Evolutionary conservation across 352 stramenopile genomes (phyloP).

Genomic region (Globisporangium nodosum): DNA sequence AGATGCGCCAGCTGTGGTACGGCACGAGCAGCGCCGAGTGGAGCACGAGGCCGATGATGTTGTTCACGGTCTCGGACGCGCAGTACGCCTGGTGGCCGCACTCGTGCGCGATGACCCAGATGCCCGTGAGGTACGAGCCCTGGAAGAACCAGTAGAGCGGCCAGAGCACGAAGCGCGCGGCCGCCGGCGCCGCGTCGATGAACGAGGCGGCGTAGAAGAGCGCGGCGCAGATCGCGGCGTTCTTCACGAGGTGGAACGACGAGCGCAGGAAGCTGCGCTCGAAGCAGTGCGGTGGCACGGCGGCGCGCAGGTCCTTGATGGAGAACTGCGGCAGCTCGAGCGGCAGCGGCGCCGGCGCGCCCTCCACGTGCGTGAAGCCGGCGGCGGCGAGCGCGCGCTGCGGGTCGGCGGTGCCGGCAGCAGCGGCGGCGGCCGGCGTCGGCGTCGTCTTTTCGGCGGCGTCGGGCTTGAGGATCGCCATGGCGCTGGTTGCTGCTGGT

Average conservation of each 20-base stretch:
- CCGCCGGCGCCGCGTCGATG: slow-evolving; percentile 35
- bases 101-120: slow-evolving; percentile 98
- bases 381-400: slow-evolving; percentile 44
- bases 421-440: slow-evolving; percentile 14
- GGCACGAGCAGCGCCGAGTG: slow-evolving; percentile 97
- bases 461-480: slow-evolving; percentile 68
- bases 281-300: slow-evolving; percentile 95
- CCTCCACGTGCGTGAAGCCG: slow-evolving; percentile 69
- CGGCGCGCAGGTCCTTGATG: slow-evolving; percentile 85
- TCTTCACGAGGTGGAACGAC: slow-evolving; percentile 89
- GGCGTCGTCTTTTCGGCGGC: slow-evolving; percentile 28
- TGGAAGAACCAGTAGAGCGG: slow-evolving; percentile 96
- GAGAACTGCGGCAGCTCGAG: slow-evolving; percentile 83
- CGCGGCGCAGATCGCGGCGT: slow-evolving; percentile 84
- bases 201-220: slow-evolving; percentile 87
- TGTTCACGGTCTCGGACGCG: slow-evolving; percentile 92
- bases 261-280: slow-evolving; percentile 91
- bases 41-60: slow-evolving; percentile 93
- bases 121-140: slow-evolving; percentile 95
- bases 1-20: slow-evolving; percentile 98
- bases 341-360: slow-evolving; percentile 70
- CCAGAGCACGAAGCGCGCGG: slow-evolving; percentile 69
- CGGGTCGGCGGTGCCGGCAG: slow-evolving; percentile 19
- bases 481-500: slow-evolving; percentile 8
- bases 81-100: slow-evolving; percentile 97